Evolutionary conservation across 225 moss, liverwort and hornwort genomes (phyloP).

Genomic region (Sphagnum tenellum): DNA sequence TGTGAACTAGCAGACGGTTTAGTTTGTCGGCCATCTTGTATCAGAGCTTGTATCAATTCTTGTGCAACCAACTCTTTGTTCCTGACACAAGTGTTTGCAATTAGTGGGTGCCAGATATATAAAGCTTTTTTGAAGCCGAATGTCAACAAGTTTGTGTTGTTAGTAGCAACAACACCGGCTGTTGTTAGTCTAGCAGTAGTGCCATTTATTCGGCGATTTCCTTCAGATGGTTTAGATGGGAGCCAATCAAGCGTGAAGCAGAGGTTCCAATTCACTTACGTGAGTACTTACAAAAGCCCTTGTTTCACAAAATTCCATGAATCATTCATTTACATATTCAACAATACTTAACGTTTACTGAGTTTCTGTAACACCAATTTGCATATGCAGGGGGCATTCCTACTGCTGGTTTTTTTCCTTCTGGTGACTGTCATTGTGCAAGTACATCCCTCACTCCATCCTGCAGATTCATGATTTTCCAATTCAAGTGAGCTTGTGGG

Average conservation of each 20-base stretch:
- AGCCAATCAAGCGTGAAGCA: conserved; percentile 22
- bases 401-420: conserved; percentile 65
- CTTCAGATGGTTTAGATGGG: conserved; percentile 27
- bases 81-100: no score
- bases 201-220: conserved; percentile 51
- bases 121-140: conserved; percentile 79
- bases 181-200: conserved; percentile 33
- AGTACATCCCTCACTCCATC: conserved; percentile 17
- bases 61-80: neutral
- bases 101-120: conserved; percentile 50
- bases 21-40: neutral
- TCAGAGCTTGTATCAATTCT: neutral
- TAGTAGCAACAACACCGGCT: conserved; percentile 61
- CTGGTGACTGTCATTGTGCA: conserved; percentile 54
- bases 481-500: no score
- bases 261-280: conserved; percentile 64
- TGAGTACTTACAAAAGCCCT: conserved; percentile 14
- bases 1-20: no score
- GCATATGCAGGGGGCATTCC: conserved; percentile 47
- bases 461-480: no score
- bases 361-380: neutral
- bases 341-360: no score
- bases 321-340: no score
- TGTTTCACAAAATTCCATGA: no score
- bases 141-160: conserved; percentile 63